phyloP scores from a whole-genome alignment of 1,139 yeast species.

The Suhomyces kunorum region DNA sequence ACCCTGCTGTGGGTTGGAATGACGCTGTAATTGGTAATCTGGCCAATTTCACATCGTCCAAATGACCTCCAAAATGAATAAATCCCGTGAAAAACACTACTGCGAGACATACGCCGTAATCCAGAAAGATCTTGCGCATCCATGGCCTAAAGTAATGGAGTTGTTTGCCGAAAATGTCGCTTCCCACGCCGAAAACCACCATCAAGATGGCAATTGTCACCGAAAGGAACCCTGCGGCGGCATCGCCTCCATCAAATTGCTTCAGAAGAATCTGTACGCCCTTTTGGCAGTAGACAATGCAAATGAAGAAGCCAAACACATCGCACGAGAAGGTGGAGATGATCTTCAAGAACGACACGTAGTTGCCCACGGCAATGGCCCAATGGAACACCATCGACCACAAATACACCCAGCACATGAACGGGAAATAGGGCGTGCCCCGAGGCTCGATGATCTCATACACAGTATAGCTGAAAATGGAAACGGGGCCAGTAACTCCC shows the following conservation, averaged over 20 bases:
- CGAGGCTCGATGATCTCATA: conserved; percentile 70
- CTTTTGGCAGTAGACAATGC: conserved; percentile 85
- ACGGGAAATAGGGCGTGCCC: conserved; percentile 78
- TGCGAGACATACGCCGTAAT: conserved; percentile 80
- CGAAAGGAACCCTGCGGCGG: conserved; percentile 72
- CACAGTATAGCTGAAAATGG: conserved; percentile 89
- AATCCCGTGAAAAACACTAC: conserved; percentile 92
- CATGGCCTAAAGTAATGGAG: conserved; percentile 61
- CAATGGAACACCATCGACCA: conserved; percentile 90
- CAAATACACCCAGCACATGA: conserved; percentile 93
- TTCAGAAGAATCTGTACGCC: conserved; percentile 78
- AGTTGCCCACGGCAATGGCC: conserved; percentile 67
- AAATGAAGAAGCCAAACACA: conserved; percentile 89
- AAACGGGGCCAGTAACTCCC: conserved; percentile 96
- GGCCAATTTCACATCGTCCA: conserved; percentile 53
- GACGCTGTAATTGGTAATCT: conserved; percentile 71
- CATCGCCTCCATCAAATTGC: conserved; percentile 56
- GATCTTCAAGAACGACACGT: conserved; percentile 66
- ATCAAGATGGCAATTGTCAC: conserved; percentile 71
- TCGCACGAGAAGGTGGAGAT: conserved; percentile 88
- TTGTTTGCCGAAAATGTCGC: conserved; percentile 58
- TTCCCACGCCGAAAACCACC: conserved; percentile 71
- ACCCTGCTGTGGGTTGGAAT: conserved; percentile 66
- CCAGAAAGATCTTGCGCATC: conserved; percentile 70
- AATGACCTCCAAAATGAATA: conserved; percentile 81